Conservation (phyloP, 2,329 filamentous ascomycete genomes). For the Penicillium corylophilum region DNA sequence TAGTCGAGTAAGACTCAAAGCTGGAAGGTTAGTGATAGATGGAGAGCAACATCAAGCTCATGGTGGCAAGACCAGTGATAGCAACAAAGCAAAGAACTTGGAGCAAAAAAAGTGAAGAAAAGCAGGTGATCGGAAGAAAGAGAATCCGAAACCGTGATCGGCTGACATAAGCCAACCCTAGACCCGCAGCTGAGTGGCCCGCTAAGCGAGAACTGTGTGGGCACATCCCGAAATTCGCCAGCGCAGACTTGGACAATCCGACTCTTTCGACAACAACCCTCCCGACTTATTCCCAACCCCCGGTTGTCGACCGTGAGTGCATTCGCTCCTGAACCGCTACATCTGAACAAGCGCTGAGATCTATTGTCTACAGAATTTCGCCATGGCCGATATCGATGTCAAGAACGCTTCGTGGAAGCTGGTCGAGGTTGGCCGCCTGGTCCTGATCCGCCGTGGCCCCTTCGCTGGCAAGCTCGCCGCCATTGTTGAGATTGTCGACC, state of each 20-base stretch:
- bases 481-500: conserved; percentile 99
- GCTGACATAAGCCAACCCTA: conserved; percentile 36
- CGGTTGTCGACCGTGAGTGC: conserved; percentile 45
- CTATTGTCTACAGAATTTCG: conserved; percentile 55
- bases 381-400: conserved; percentile 81
- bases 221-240: conserved; percentile 42
- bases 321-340: conserved; percentile 9
- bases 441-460: conserved; percentile 82
- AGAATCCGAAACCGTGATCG: background rate
- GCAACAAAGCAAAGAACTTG: conserved; percentile 5
- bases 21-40: conserved; percentile 2
- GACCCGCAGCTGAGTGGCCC: conserved; percentile 34
- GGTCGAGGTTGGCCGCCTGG: conserved; percentile 97
- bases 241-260: conserved; percentile 39
- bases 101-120: conserved; percentile 23
- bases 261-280: conserved; percentile 43
- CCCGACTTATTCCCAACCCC: conserved; percentile 31
- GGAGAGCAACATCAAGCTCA: conserved; percentile 20
- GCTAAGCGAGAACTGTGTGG: conserved; percentile 45
- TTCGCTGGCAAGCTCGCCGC: conserved; percentile 82
- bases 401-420: conserved; percentile 85
- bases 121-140: conserved; percentile 26
- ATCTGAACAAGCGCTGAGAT: conserved; percentile 26
- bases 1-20: background rate
- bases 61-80: conserved; percentile 4